Evolutionary conservation across 768 basidiomycete species (phyloP), one percentile per base, ranked within the genome.

Genomic region (Arthromyces matolae): DNA sequence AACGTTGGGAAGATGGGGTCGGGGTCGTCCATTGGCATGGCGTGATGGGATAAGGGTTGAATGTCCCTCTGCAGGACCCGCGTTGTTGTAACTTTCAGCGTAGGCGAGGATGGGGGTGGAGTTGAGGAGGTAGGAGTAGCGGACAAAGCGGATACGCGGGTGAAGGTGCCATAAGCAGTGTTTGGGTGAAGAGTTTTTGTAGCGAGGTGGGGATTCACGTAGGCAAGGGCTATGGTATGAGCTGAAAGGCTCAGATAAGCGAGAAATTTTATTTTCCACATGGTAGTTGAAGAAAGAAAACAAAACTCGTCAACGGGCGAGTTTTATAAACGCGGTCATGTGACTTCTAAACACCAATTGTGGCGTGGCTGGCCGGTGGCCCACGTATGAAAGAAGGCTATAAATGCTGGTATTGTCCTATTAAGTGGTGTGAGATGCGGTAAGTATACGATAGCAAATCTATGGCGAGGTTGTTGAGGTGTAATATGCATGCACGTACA

Each of bases 1-100:
- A 36, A 49, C 18, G 38, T 49, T 34, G 20, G 20, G 25, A 38
- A 43, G 22, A 35, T n/a, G 18, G 39, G 47, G 47, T n/a, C n/a
- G n/a, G n/a, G n/a, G n/a, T n/a, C n/a, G n/a, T n/a, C n/a, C n/a
- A n/a, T n/a, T n/a, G n/a, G n/a, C n/a, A n/a, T n/a, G n/a, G n/a
- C n/a, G n/a, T n/a, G n/a, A n/a, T n/a, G n/a, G n/a, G n/a, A n/a
- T n/a, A n/a, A n/a, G n/a, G n/a, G n/a, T n/a, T n/a, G n/a, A n/a
- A n/a, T n/a, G n/a, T n/a, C n/a, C n/a, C n/a, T n/a, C n/a, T n/a
- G n/a, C n/a, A n/a, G n/a, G 10, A 27, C 16, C 43, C 33, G 16
- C 33, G 33, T 45, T 5, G 24, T 14, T 35, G 18, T 45, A 6
- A 9, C 32, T 3, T 8, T 41, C 32, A 1, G 5, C 1, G 16